Evolutionary conservation across 2,329 filamentous ascomycete species (phyloP), one percentile per base, ranked within the genome.

Genomic region (Metarhizium sp.): DNA sequence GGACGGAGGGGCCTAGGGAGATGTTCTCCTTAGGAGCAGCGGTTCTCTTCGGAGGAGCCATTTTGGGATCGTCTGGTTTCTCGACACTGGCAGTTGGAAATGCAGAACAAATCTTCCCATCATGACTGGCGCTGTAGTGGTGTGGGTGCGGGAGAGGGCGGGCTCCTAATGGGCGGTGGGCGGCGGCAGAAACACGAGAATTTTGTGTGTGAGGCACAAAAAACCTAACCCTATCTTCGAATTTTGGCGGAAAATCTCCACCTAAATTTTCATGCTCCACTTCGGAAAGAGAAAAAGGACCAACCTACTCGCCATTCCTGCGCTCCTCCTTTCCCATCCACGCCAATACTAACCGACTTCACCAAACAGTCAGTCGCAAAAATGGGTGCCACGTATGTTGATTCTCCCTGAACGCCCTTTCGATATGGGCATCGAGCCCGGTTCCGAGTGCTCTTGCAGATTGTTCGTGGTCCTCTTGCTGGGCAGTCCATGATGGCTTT

Each of bases 11-110:
- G 71, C 94, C 94, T 71, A 97, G 86, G 78, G 88, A 92, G 83
- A 99, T 94, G 81, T 99, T 99, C 87, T 97, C 94, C 81, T 92
- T 86, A 69, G 84, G 82, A 71, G 88, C 85, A 74, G 84, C 79
- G 76, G 86, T 86, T 83, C 92, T 92, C 86, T 95, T 95, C 76
- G 92, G 92, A 78, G 92, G 80, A 38, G 49, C 49, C 92, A 97
- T 97, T 74, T 78, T 89, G 81, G 76, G 69, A 64, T 40, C 36
- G 63, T 66, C 64, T 67, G 68, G 63, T 67, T 65, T 60, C 64
- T 67, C 60, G 67, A 67, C 61, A 64, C 61, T 68, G 63, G 67
- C 66, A 65, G 62, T 63, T 67, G 67, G 66, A 64, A 67, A 67
- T 68, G 63, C 63, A 57, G 64, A 59, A 46, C 50, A 30, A 34